These are phyloP conservation scores for Schoenoplectus triqueter DNA, from an alignment of 202 grass and related monocot species.

Conservation along the genomic window DNA sequence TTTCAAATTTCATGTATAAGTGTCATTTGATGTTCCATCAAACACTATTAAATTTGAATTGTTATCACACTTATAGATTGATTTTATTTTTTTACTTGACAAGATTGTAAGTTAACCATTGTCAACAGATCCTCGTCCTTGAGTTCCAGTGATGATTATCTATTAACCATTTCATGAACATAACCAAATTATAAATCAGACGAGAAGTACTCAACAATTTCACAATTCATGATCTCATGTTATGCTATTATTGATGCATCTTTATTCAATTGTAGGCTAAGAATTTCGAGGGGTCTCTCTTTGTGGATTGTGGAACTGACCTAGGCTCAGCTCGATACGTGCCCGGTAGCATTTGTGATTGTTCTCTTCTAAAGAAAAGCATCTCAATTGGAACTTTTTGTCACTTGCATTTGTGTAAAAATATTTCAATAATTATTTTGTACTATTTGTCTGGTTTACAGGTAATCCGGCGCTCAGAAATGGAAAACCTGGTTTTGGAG, in stretches of 20 bases:
- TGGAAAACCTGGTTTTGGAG: constrained; percentile 85
- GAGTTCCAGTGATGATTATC: not conserved
- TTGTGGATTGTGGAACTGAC: constrained; percentile 92
- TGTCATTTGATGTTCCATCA: no score
- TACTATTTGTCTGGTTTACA: constrained; percentile 42
- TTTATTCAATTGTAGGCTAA: constrained; percentile 64
- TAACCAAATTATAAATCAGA: constrained; percentile 8
- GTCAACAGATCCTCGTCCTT: no score
- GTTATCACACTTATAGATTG: no score
- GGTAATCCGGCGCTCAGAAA: constrained; percentile 86
- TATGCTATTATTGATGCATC: not conserved
- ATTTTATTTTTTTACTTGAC: no score
- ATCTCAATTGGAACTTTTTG: constrained; percentile 13
- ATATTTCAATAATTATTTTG: not conserved
- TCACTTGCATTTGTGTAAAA: constrained; percentile 22
- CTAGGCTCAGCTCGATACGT: constrained; percentile 84
- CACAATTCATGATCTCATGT: not conserved
- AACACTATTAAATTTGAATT: no score
- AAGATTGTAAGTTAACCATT: no score
- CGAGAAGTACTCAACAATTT: not conserved
- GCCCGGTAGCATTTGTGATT: constrained; percentile 59
- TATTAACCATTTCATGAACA: not conserved
- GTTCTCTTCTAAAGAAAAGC: constrained; percentile 24
- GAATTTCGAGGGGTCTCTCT: constrained; percentile 76
- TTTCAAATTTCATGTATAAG: no score